Evolutionary conservation across 192 early-diverging fungal species (phyloP).

Genomic region (Coemansia reversa): DNA sequence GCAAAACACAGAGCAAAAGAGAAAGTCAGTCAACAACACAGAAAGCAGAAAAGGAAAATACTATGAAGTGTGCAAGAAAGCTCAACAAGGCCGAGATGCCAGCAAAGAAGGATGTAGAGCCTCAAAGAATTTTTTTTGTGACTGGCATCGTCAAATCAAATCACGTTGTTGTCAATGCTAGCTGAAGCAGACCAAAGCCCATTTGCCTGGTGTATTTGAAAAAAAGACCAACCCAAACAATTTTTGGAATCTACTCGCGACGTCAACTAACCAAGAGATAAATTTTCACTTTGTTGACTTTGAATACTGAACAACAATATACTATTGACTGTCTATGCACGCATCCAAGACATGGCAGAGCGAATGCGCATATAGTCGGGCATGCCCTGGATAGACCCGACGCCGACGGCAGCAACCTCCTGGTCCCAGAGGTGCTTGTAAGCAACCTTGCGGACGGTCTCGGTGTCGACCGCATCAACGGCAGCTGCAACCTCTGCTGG

Average conservation of each 20-base stretch:
- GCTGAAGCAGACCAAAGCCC: background rate
- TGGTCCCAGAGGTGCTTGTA: conserved; percentile 86
- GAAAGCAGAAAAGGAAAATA: background rate
- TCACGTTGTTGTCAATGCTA: background rate
- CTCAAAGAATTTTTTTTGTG: background rate
- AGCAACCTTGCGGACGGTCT: conserved; percentile 84
- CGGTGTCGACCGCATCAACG: conserved; percentile 81
- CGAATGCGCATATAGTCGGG: conserved; percentile 88
- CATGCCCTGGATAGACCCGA: conserved; percentile 87
- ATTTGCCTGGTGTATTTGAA: too few relatives aligned
- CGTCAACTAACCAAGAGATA: background rate
- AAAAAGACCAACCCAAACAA: background rate
- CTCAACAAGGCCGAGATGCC: background rate
- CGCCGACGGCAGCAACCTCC: conserved; percentile 79
- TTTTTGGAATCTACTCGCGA: background rate
- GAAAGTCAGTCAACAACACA: background rate
- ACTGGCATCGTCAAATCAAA: background rate
- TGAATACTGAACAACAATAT: background rate
- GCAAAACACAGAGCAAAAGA: background rate
- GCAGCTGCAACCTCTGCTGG: conserved; percentile 85
- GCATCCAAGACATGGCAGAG: conserved; percentile 79
- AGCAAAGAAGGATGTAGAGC: background rate
- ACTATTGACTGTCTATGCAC: conserved; percentile 60
- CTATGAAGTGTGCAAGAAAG: background rate
- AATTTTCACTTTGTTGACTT: background rate